These are phyloP conservation scores for Astragalus membranaceus DNA, from an alignment of 306 rosid genomes.

Conservation along the genomic window DNA sequence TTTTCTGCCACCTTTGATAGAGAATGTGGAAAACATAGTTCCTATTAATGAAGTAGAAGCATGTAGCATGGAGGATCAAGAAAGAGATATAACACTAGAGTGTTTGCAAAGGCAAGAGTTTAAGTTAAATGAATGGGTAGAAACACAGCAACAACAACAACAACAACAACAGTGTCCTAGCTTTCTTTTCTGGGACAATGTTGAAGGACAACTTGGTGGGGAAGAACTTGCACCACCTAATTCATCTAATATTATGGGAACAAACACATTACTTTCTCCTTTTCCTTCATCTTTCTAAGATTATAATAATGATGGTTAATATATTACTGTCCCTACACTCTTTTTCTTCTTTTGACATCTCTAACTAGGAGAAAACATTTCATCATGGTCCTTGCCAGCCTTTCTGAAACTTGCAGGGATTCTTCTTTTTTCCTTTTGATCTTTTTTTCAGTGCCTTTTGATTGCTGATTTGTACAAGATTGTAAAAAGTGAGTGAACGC, in stretches of 20 bases:
- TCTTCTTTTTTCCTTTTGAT: slow-evolving; percentile 2
- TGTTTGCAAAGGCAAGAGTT: slow-evolving; percentile 57
- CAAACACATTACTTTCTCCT: slow-evolving; percentile 38
- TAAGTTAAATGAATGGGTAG: slow-evolving; percentile 62
- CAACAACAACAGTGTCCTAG: slow-evolving; percentile 48
- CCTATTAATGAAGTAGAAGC: slow-evolving; percentile 22
- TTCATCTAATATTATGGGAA: slow-evolving; percentile 44
- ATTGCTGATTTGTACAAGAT: slow-evolving; percentile 34
- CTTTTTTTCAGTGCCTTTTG: not conserved
- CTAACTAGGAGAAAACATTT: slow-evolving; percentile 27
- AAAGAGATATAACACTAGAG: slow-evolving; percentile 47
- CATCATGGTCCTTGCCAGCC: slow-evolving; percentile 38
- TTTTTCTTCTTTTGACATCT: slow-evolving; percentile 6
- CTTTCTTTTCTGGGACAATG: slow-evolving; percentile 75
- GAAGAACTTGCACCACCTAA: slow-evolving; percentile 38
- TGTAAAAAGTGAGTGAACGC: slow-evolving; percentile 37
- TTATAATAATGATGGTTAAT: slow-evolving; percentile 15
- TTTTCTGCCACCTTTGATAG: slow-evolving; percentile 72
- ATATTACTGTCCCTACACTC: slow-evolving; percentile 5
- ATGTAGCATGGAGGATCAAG: slow-evolving; percentile 34
- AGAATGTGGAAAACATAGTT: slow-evolving; percentile 46
- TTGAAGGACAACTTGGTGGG: slow-evolving; percentile 40
- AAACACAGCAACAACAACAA: slow-evolving; percentile 35
- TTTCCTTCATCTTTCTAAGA: slow-evolving; percentile 61
- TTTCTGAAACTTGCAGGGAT: slow-evolving; percentile 41